phyloP scores from a whole-genome alignment of 2,329 filamentous ascomycete species.

The Aspergillus brunneoviolaceus region DNA sequence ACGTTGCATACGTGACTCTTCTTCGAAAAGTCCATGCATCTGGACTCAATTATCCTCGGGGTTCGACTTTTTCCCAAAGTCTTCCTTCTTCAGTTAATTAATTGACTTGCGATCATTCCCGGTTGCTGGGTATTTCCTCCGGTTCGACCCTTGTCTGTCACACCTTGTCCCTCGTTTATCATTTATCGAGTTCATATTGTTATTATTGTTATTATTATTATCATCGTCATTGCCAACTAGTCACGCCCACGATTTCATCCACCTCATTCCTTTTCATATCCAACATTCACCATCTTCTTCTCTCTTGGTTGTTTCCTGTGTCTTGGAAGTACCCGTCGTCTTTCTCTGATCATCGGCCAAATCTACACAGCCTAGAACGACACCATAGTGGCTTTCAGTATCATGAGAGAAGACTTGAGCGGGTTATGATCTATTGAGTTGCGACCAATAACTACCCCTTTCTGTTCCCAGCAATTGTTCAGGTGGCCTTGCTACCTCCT shows the following conservation, averaged over 20 bases:
- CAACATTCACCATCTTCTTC: not conserved
- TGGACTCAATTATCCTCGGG: conserved; percentile 14
- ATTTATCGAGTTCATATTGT: not conserved
- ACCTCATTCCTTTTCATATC: conserved; percentile 5
- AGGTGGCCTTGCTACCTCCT: not conserved
- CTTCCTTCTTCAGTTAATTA: conserved; percentile 13
- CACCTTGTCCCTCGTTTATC: conserved; percentile 3
- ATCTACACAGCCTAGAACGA: not conserved
- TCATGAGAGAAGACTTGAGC: not conserved
- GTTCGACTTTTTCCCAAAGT: conserved; percentile 7
- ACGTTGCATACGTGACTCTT: conserved; percentile 15
- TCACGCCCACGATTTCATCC: conserved; percentile 2
- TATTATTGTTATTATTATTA: not conserved
- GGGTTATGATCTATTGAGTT: not conserved
- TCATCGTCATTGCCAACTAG: conserved; percentile 1
- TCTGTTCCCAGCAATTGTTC: not conserved
- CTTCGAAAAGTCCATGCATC: conserved; percentile 19
- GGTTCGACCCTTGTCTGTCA: conserved; percentile 6
- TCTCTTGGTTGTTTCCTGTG: conserved; percentile 1
- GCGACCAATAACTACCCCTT: not conserved
- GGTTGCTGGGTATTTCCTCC: conserved; percentile 13
- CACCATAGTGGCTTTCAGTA: not conserved
- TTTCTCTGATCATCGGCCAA: not conserved
- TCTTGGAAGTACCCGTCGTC: not conserved
- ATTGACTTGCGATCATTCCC: conserved; percentile 16